Conservation (phyloP, 345 rosid genomes). For the Citrus unshiu region DNA sequence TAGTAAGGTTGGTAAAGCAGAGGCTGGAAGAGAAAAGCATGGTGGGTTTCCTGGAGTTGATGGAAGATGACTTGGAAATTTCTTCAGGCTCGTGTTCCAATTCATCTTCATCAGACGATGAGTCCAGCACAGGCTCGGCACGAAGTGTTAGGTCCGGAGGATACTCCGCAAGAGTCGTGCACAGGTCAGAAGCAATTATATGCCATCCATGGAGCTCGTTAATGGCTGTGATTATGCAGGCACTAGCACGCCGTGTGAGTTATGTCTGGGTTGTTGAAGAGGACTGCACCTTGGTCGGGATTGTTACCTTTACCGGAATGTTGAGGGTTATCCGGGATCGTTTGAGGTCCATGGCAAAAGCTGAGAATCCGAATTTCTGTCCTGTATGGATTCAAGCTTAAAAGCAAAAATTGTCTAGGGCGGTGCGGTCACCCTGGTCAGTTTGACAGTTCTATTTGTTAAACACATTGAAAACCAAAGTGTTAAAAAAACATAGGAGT, state of each 20-base stretch:
- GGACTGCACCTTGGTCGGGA: slow-evolving; percentile 41
- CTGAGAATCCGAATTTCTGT: neutral
- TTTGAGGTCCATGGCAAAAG: slow-evolving; percentile 13
- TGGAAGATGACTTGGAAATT: slow-evolving; percentile 41
- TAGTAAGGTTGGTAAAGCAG: slow-evolving; percentile 40
- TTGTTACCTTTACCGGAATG: slow-evolving; percentile 50
- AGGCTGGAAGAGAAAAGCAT: slow-evolving; percentile 41
- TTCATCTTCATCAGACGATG: slow-evolving; percentile 48
- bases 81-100: slow-evolving; percentile 15
- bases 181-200: slow-evolving; percentile 39
- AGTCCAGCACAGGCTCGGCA: slow-evolving; percentile 24
- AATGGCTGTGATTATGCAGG: slow-evolving; percentile 67
- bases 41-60: slow-evolving; percentile 29
- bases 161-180: slow-evolving; percentile 25
- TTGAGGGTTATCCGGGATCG: slow-evolving; percentile 46
- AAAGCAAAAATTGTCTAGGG: neutral
- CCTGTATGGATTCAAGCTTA: neutral
- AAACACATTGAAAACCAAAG: too few species aligned
- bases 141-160: slow-evolving; percentile 24
- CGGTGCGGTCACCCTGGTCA: neutral
- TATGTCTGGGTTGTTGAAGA: slow-evolving; percentile 59
- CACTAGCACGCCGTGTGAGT: slow-evolving; percentile 47
- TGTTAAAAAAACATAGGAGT: too few species aligned
- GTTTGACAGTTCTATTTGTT: neutral
- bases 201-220: slow-evolving; percentile 59